Base-by-base conservation (phyloP, 495 filamentous ascomycete species). In the Xylaria castorea region DNA sequence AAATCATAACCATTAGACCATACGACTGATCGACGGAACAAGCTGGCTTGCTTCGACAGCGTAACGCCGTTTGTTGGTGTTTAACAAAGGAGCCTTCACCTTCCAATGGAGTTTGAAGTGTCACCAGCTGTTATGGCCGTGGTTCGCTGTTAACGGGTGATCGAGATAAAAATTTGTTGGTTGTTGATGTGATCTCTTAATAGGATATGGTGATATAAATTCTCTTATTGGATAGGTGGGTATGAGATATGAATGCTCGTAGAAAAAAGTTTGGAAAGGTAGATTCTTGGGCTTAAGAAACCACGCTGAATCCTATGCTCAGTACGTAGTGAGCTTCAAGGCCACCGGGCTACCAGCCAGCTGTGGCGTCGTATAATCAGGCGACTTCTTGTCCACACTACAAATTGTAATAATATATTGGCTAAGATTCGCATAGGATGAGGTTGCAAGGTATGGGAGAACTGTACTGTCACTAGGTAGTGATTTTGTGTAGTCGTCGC, bases 1-100 rank as follows among this genome's bases (percentile, higher is more conserved):
- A 84, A 82, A 84, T 84, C 82, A 84, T 84, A 84, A 84, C 82
- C 82, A 82, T 82, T 84, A 84, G 81, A 84, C 77, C 82, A 83
- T 77, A 77, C 76, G 74, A 83, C 81, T 82, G 32, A 30, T 55
- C 5, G 25, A 5, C 18, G 7, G 5, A 55, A 22, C 8, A 14
- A 9, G 5, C 9, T 25, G 14, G 51, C 8, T 27, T 14, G 11
- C 51, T 16, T 18, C 4, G 22, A 14, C 12, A 11, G 12, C 38
- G 6, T 1, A 22, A 2, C 0, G n/a, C 0, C 2, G n/a, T 9
- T 2, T 51, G 1, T 51, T 11, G 0, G 6, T 22, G 48, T 9
- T 51, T 51, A 51, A n/a, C 18, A 8, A 50, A 50, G 42, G 16
- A 3, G 14, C 4, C 5, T 5, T 8, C 40, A 4, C 16, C 5